Evolutionary conservation across 371 early-diverging fungal genomes (phyloP), one percentile per base, ranked within the genome.

Genomic region (Furculomyces boomerangus): DNA sequence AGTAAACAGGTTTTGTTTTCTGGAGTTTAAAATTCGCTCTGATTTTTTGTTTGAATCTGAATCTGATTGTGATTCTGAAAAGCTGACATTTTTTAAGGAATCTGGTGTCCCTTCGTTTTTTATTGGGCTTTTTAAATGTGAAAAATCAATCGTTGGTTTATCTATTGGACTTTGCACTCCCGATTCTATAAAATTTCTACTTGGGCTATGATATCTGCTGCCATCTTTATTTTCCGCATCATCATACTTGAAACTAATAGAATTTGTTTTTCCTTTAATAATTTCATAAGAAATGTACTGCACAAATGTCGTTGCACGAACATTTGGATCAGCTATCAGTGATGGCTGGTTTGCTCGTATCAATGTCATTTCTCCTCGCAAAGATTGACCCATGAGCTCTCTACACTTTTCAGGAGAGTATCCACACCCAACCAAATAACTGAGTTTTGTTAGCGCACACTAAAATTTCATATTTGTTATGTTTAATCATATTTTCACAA

Each of bases 331-430:
- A 66, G 35, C 88, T 56, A 48, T 89, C 66, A 3, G 90, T 81
- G 50, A 62, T 18, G 68, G 67, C 53, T 67, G 64, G 25, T 78
- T 75, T 5, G 78, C 72, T 13, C 74, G 71, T 25, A 78, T 67
- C 1, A 83, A 78, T 0, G 95, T 89, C 26, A 95, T 67, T 62
- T 97, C 98, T 31, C 95, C 96, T n/a, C 96, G 81, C 10, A 97
- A 66, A 60, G 82, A 90, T 46, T 70, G 72, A 3, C 80, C 75
- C 74, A 95, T 84, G 58, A 88, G 66, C 32, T 73, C 72, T 22
- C 94, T 87, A 49, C 88, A 83, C 52, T 71, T 58, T 16, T 79
- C 76, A 2, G 84, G 79, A 45, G 74, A 55, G 57, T 65, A 60
- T 46, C 54, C 66, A 50, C 61, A 79, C 24, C 90, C 89, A 0